Conservation (phyloP, 1,284 basidiomycete genomes). For the Mrakiaceae sp. region DNA sequence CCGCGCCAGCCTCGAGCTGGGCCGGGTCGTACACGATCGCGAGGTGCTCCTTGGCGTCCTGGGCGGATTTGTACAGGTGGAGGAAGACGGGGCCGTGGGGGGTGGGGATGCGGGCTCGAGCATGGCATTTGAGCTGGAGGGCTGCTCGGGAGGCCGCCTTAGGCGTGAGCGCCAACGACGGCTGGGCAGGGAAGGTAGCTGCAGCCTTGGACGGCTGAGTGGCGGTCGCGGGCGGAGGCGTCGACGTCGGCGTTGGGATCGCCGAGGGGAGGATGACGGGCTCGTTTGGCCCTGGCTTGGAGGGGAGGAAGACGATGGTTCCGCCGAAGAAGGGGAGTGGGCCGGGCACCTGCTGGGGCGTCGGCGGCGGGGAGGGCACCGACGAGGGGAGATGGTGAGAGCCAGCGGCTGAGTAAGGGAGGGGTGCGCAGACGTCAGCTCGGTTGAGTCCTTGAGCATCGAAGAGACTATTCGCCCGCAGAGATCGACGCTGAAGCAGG, state of each 20-base stretch:
- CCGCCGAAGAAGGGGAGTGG: constrained; percentile 17
- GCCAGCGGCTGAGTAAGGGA: too few relatives aligned
- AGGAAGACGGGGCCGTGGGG: constrained; percentile 89
- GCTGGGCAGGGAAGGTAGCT: too few relatives aligned
- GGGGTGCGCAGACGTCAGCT: too few relatives aligned
- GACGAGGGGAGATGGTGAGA: background rate
- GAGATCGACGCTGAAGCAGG: too few relatives aligned
- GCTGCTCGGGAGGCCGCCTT: background rate
- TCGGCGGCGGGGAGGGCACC: background rate
- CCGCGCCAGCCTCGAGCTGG: constrained; percentile 46
- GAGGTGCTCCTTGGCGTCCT: constrained; percentile 87
- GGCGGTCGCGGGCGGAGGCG: background rate
- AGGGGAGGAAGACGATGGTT: constrained; percentile 14
- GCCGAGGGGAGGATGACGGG: background rate
- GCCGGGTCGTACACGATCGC: constrained; percentile 88
- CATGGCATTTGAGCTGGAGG: constrained; percentile 65
- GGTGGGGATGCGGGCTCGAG: constrained; percentile 91
- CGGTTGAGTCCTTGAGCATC: too few relatives aligned
- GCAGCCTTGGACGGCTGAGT: background rate
- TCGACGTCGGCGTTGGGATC: background rate
- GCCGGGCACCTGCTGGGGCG: background rate
- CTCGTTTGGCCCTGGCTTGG: background rate
- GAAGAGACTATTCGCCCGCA: too few relatives aligned
- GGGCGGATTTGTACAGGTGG: constrained; percentile 70
- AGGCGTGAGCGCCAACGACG: too few relatives aligned